Conservation (phyloP, 2,329 filamentous ascomycete genomes). For the Hymenoscyphus fructigenus region DNA sequence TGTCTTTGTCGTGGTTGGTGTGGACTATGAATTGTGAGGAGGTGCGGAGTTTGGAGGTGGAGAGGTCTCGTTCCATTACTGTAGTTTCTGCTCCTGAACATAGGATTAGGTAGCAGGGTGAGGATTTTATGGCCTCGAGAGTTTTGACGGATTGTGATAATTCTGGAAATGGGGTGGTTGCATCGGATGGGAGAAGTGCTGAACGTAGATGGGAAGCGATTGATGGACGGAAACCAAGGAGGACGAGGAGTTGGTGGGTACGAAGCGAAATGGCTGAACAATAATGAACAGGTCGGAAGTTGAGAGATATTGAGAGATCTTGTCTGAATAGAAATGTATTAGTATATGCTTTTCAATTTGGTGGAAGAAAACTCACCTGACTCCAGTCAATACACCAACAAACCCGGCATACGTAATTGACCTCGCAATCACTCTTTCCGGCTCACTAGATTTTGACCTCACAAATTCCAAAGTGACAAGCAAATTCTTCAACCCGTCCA, state of each 20-base stretch:
- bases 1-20: slow-evolving; percentile 10
- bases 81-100: slow-evolving; percentile 48
- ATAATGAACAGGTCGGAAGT: slow-evolving; percentile 51
- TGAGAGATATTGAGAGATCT: slow-evolving; percentile 47
- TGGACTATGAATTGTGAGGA: slow-evolving; percentile 9
- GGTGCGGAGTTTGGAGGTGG: slow-evolving; percentile 40
- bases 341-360: slow-evolving; percentile 7
- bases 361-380: slow-evolving; percentile 38
- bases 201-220: slow-evolving; percentile 52
- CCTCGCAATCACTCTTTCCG: slow-evolving; percentile 43
- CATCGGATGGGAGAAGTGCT: slow-evolving; percentile 21
- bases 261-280: slow-evolving; percentile 40
- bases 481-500: slow-evolving; percentile 43
- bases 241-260: slow-evolving; percentile 52
- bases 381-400: slow-evolving; percentile 51
- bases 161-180: slow-evolving; percentile 11
- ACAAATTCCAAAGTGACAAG: slow-evolving; percentile 42
- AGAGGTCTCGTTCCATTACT: slow-evolving; percentile 56
- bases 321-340: slow-evolving; percentile 30
- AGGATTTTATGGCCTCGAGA: slow-evolving; percentile 40
- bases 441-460: slow-evolving; percentile 32
- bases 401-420: slow-evolving; percentile 52
- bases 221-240: slow-evolving; percentile 53
- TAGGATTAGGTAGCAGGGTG: slow-evolving; percentile 58
- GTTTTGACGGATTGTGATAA: slow-evolving; percentile 35